phyloP scores from a whole-genome alignment of 2,329 filamentous ascomycete genomes.

The Fusarium sp. region DNA sequence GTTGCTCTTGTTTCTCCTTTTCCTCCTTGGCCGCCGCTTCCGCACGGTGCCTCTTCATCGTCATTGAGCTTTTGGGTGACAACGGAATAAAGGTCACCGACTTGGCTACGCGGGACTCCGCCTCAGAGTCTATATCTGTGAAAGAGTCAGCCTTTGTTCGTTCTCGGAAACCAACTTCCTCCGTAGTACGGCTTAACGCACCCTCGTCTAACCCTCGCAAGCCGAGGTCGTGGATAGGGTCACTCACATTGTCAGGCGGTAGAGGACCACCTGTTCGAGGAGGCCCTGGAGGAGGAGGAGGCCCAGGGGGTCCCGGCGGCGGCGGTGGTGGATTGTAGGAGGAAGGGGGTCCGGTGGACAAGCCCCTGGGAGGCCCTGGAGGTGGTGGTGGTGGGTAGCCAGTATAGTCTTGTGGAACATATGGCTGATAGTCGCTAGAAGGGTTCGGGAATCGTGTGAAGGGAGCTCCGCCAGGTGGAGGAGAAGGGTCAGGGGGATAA shows the following conservation, averaged over 20 bases:
- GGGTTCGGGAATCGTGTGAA: slow-evolving; percentile 54
- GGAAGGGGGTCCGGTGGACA: slow-evolving; percentile 14
- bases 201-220: slow-evolving; percentile 50
- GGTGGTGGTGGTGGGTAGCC: slow-evolving; percentile 56
- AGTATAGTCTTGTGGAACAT: slow-evolving; percentile 58
- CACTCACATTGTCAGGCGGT: slow-evolving; percentile 60
- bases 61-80: slow-evolving; percentile 61
- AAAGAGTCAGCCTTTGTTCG: slow-evolving; percentile 35
- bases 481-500: slow-evolving; percentile 49
- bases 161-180: slow-evolving; percentile 13
- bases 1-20: slow-evolving; percentile 31
- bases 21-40: slow-evolving; percentile 41
- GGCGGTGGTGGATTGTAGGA: slow-evolving; percentile 14
- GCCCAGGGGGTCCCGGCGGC: slow-evolving; percentile 45
- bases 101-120: slow-evolving; percentile 45
- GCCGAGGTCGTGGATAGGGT: slow-evolving; percentile 47
- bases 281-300: slow-evolving; percentile 51
- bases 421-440: slow-evolving; percentile 53
- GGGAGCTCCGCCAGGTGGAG: slow-evolving; percentile 34
- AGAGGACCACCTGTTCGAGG: slow-evolving; percentile 48
- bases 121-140: slow-evolving; percentile 48
- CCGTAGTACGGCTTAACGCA: slow-evolving; percentile 51
- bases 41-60: slow-evolving; percentile 56
- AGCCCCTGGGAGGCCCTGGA: slow-evolving; percentile 45
- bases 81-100: slow-evolving; percentile 62